Evolutionary conservation across 148 eudicot species (phyloP).

Genomic region (Tetragonia tetragonoides): DNA sequence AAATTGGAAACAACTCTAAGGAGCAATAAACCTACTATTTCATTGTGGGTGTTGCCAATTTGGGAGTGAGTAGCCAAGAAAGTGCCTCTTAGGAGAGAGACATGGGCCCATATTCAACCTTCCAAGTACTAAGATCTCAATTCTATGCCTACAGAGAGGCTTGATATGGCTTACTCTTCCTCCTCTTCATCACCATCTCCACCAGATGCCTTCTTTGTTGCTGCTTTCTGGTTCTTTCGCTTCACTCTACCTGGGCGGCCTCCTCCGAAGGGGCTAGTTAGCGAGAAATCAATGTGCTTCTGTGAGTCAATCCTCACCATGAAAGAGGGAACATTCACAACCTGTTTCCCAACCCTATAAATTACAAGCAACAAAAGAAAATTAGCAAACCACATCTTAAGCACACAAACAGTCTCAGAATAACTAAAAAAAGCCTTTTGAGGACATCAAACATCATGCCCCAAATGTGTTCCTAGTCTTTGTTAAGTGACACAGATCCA

Average conservation of each 20-base stretch:
- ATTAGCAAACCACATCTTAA: not conserved
- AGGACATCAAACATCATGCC: too few relatives aligned
- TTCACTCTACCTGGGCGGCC: constrained; percentile 71
- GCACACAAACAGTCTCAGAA: not conserved
- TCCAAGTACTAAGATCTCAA: constrained; percentile 10
- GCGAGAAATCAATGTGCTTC: constrained; percentile 67
- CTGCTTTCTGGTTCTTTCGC: constrained; percentile 59
- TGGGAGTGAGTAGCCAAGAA: too few relatives aligned
- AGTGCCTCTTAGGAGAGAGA: not conserved
- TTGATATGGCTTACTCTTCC: constrained; percentile 38
- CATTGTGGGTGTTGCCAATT: too few relatives aligned
- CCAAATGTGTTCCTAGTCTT: too few relatives aligned
- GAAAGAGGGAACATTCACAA: constrained; percentile 64
- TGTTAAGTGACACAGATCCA: too few relatives aligned
- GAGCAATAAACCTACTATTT: too few relatives aligned
- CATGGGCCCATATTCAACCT: not conserved
- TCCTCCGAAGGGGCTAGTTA: constrained; percentile 63
- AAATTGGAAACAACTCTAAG: not conserved
- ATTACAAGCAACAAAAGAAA: not conserved
- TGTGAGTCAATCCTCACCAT: constrained; percentile 65
- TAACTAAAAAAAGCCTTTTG: not conserved
- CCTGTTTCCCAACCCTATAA: constrained; percentile 58
- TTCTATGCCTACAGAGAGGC: not conserved
- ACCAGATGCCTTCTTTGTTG: constrained; percentile 65
- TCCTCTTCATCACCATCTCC: constrained; percentile 66